These are phyloP conservation scores for Nigrograna mackinnonii DNA, from an alignment of 2,329 filamentous ascomycete species.

Conservation along the genomic window DNA sequence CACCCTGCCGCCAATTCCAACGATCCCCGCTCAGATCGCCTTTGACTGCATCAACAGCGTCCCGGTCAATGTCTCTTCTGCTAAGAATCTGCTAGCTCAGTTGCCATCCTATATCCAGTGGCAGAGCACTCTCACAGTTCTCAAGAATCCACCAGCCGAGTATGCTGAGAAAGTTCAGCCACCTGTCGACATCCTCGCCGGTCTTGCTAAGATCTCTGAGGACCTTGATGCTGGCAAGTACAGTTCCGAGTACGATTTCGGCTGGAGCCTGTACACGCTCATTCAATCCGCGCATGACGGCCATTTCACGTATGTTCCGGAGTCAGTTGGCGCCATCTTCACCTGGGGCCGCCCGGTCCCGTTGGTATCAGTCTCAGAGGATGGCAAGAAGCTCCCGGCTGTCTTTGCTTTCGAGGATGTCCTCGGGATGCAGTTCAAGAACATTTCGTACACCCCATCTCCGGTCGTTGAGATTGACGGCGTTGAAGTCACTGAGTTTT, in stretches of 20 bases:
- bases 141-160: slow-evolving; percentile 50
- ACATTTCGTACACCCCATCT: slow-evolving; percentile 51
- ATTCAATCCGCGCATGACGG: slow-evolving; percentile 65
- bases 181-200: slow-evolving; percentile 47
- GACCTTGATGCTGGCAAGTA: slow-evolving; percentile 42
- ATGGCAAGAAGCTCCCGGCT: slow-evolving; percentile 62
- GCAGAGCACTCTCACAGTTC: slow-evolving; percentile 49
- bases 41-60: slow-evolving; percentile 50
- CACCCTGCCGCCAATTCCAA: slow-evolving; percentile 18
- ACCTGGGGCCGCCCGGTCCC: slow-evolving; percentile 51
- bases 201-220: slow-evolving; percentile 43
- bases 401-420: slow-evolving; percentile 59
- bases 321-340: slow-evolving; percentile 56
- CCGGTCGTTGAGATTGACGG: slow-evolving; percentile 62
- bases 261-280: slow-evolving; percentile 56
- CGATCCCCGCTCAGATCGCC: slow-evolving; percentile 47
- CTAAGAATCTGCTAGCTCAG: slow-evolving; percentile 41
- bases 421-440: slow-evolving; percentile 46
- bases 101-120: slow-evolving; percentile 49
- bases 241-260: slow-evolving; percentile 49
- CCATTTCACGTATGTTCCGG: slow-evolving; percentile 62
- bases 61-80: slow-evolving; percentile 47
- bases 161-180: slow-evolving; percentile 51
- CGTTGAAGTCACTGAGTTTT: slow-evolving; percentile 51
- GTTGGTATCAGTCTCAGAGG: slow-evolving; percentile 63